phyloP scores from a whole-genome alignment of 2,329 filamentous ascomycete species.

The Colletotrichum falcatum region DNA sequence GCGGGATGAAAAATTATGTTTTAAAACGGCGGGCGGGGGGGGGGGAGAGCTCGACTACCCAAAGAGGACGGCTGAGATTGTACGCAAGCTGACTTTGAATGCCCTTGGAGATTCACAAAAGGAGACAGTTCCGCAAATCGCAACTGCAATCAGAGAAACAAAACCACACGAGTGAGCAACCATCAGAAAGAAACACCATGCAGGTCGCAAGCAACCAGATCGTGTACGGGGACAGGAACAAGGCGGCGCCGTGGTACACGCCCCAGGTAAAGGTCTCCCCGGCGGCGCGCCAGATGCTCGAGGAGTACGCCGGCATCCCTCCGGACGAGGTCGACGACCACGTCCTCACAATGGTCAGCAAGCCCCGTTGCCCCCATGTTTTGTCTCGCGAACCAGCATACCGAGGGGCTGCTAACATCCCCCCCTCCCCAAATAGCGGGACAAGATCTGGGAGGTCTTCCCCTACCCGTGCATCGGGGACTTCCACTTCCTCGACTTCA shows the following conservation, averaged over 20 bases:
- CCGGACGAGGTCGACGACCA: conserved; percentile 30
- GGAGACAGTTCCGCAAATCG: neutral
- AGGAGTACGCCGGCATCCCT: conserved; percentile 30
- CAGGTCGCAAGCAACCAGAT: conserved; percentile 19
- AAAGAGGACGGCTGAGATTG: neutral
- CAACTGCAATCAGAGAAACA: too few species aligned
- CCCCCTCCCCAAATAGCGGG: conserved; percentile 30
- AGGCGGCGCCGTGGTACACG: conserved; percentile 37
- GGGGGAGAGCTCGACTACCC: neutral
- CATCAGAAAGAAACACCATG: conserved; percentile 6
- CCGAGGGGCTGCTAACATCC: neutral
- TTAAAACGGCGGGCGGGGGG: too few species aligned
- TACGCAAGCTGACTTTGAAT: neutral
- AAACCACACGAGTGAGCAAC: neutral
- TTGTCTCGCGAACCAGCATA: too few species aligned
- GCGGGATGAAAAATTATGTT: neutral
- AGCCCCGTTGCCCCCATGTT: neutral
- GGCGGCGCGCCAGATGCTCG: conserved; percentile 33
- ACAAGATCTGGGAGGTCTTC: conserved; percentile 39
- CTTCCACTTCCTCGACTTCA: conserved; percentile 41
- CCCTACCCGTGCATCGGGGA: conserved; percentile 41
- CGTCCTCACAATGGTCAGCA: conserved; percentile 26
- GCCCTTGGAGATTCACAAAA: too few species aligned
- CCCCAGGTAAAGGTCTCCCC: conserved; percentile 13
- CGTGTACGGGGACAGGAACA: conserved; percentile 27